Conservation (phyloP, 768 basidiomycete genomes). For the Naganishia vaughanmartiniae region DNA sequence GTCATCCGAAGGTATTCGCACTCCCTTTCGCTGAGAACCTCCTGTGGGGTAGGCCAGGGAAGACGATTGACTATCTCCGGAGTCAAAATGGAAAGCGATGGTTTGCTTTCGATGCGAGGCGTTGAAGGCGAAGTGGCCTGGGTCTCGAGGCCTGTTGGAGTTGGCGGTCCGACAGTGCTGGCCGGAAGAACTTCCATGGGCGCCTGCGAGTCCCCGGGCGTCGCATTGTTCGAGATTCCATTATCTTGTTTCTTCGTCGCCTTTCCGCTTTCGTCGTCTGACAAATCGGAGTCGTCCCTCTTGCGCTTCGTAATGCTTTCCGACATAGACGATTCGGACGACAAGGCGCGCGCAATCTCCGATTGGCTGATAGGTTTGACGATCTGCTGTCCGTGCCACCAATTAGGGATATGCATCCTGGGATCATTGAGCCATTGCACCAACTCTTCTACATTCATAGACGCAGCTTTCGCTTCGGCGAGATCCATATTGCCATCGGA, state of each 20-base stretch:
- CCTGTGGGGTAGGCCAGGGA: constrained; percentile 17
- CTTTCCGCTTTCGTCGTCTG: background rate
- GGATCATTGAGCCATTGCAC: constrained; percentile 14
- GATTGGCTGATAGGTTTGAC: constrained; percentile 2
- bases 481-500: constrained; percentile 17
- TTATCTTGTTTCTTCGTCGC: background rate
- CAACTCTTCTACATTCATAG: constrained; percentile 6
- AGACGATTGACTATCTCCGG: constrained; percentile 9
- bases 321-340: background rate
- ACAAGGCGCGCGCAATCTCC: constrained; percentile 10
- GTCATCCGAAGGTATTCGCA: constrained; percentile 17
- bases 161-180: background rate
- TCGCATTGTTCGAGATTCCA: background rate
- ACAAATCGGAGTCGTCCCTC: constrained; percentile 12
- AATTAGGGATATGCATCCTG: constrained; percentile 8
- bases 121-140: background rate
- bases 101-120: background rate
- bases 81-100: constrained; percentile 4
- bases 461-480: constrained; percentile 16
- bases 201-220: background rate
- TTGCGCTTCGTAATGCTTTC: constrained; percentile 19
- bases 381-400: constrained; percentile 13
- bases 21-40: background rate
- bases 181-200: background rate
- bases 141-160: background rate